phyloP scores from a whole-genome alignment of 805 yeast genomes.

The Blastobotrys robertii region DNA sequence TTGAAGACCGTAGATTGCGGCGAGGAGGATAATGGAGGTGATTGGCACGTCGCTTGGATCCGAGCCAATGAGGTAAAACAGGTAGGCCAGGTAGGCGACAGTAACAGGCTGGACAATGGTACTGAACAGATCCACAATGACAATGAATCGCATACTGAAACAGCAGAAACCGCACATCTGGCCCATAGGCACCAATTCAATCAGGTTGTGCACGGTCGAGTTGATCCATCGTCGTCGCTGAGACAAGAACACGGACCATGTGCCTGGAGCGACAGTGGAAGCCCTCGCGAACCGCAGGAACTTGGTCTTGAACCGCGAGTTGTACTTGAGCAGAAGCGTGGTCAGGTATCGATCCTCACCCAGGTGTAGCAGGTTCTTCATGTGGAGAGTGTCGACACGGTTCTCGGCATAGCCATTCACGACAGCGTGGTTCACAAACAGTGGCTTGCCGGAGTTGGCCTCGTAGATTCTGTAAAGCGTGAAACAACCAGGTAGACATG shows the following conservation, averaged over 20 bases:
- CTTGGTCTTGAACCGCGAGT: conserved; percentile 46
- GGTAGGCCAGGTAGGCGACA: conserved; percentile 37
- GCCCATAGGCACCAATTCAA: conserved; percentile 48
- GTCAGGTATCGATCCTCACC: conserved; percentile 56
- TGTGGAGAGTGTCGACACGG: conserved; percentile 47
- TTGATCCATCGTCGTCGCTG: conserved; percentile 64
- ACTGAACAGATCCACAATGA: conserved; percentile 46
- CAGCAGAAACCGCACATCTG: conserved; percentile 60
- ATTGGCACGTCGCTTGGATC: conserved; percentile 43
- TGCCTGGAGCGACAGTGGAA: conserved; percentile 50
- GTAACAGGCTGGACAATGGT: conserved; percentile 56
- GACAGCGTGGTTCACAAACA: conserved; percentile 50
- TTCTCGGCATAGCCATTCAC: conserved; percentile 48
- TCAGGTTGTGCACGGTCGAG: conserved; percentile 53
- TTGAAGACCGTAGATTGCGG: conserved; percentile 48
- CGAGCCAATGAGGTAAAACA: conserved; percentile 40
- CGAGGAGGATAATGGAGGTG: conserved; percentile 46
- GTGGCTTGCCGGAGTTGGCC: conserved; percentile 47
- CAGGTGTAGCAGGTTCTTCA: conserved; percentile 48
- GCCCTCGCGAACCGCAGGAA: conserved; percentile 51
- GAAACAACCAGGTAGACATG: conserved; percentile 61
- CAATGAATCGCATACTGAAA: conserved; percentile 53
- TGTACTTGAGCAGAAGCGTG: conserved; percentile 45
- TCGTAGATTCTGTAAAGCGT: conserved; percentile 46
- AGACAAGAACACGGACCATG: conserved; percentile 46